Conservation (phyloP, 2,329 filamentous ascomycete genomes). For the Mycocentrospora acerina region DNA sequence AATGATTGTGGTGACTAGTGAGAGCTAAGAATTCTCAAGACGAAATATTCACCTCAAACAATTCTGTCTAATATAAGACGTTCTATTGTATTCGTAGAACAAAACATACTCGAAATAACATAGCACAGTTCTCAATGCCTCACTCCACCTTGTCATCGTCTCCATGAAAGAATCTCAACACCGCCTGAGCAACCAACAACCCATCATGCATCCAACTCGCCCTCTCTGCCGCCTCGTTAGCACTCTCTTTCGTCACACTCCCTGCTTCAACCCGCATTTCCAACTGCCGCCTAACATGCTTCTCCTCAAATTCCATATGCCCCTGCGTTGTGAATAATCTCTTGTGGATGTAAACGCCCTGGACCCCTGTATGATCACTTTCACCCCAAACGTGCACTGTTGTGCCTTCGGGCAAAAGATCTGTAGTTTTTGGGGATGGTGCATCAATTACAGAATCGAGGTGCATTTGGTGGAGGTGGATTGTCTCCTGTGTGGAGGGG, state of each 20-base stretch:
- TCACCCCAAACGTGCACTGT: conserved; percentile 54
- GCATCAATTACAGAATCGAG: conserved; percentile 46
- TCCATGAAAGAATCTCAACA: conserved; percentile 36
- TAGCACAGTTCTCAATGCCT: not conserved
- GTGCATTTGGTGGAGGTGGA: conserved; percentile 52
- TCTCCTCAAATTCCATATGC: conserved; percentile 51
- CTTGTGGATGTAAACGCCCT: conserved; percentile 49
- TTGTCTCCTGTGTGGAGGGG: conserved; percentile 26
- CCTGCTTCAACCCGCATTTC: conserved; percentile 48
- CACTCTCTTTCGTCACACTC: conserved; percentile 40
- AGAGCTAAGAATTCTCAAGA: too few relatives aligned
- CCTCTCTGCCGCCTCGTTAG: conserved; percentile 36
- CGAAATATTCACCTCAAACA: too few relatives aligned
- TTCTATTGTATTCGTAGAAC: too few relatives aligned
- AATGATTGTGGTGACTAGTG: too few relatives aligned
- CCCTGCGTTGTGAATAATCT: conserved; percentile 51
- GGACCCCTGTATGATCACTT: conserved; percentile 48
- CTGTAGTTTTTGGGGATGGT: conserved; percentile 27
- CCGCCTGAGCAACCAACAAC: conserved; percentile 29
- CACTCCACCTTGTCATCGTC: conserved; percentile 28
- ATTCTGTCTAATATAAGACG: too few relatives aligned
- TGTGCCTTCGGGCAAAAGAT: conserved; percentile 32
- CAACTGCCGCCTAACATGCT: conserved; percentile 50
- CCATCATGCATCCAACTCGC: conserved; percentile 39
- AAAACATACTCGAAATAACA: too few relatives aligned